Evolutionary conservation across 148 eudicot genomes (phyloP).

Genomic region (Fagopyrum esculentum): DNA sequence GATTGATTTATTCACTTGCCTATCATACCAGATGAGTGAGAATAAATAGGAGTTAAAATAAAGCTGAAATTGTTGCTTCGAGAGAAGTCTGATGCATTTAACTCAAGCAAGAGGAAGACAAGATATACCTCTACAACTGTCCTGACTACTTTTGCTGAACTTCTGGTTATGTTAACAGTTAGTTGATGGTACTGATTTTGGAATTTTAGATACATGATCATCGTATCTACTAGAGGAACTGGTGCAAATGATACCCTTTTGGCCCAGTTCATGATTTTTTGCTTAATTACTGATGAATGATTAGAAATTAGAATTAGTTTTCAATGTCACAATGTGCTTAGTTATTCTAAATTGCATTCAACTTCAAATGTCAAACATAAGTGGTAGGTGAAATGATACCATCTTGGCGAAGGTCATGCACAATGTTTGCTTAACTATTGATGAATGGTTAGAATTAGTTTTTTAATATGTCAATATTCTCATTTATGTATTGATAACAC

Average conservation of each 20-base stretch:
- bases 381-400: background rate
- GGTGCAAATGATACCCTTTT: background rate
- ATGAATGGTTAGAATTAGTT: background rate
- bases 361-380: background rate
- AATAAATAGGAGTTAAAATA: slow-evolving; percentile 82
- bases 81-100: slow-evolving; percentile 77
- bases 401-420: background rate
- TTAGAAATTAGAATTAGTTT: background rate
- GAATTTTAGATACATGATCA: background rate
- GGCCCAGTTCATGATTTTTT: background rate
- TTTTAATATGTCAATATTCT: background rate
- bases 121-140: slow-evolving; percentile 35
- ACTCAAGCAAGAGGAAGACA: slow-evolving; percentile 68
- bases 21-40: slow-evolving; percentile 42
- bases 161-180: background rate
- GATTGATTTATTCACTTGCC: background rate
- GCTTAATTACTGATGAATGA: background rate
- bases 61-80: slow-evolving; percentile 75
- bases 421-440: background rate
- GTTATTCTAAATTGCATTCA: background rate
- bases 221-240: background rate
- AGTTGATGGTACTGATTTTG: background rate
- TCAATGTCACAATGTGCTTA: background rate
- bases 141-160: background rate
- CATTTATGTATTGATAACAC: background rate